Evolutionary conservation across 805 yeast species (phyloP), one percentile per base, ranked within the genome.

Genomic region (Isabelozyma heimii): DNA sequence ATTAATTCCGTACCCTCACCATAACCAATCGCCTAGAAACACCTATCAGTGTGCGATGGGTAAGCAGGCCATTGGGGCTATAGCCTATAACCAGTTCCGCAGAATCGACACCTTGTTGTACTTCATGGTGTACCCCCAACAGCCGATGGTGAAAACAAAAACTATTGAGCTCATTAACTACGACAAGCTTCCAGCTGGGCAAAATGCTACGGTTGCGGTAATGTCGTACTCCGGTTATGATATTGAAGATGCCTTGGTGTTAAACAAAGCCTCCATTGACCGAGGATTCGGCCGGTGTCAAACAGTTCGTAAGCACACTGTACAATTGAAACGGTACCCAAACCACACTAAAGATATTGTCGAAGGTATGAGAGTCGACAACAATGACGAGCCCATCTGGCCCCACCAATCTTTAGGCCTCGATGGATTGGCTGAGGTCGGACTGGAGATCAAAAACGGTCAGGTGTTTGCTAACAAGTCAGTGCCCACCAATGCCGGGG

Each of bases 11-110:
- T 89, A 89, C 62, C 96, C 96, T 42, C 96, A 89, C 63, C 96
- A 89, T 66, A 89, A 89, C 70, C 96, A 89, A 71, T 87, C 95
- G 4, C 96, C 96, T 41, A 83, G 96, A 77, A 89, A 89, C 69
- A 89, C 96, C 4, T 89, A 89, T 70, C 96, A 89, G 70, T 89
- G 95, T 79, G 96, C 96, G 64, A 89, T 89, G 96, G 96, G 97
- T 83, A 90, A 90, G 72, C 99, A 94, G 74, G 99, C 99, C n/a
- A 92, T 94, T 69, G 99, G 99, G 58, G 98, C 98, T 2, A 94
- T 94, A 70, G 97, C 96, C 9, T 94, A 94, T 67, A 94, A 94
- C 68, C 99, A 94, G 71, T 89, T 94, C 73, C 82, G 90, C 64
- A 85, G 99, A 68, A 92, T 94, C 56, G 99, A 94, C 63, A 94